phyloP scores from a whole-genome alignment of 2,329 filamentous ascomycete species.

The Sphaerulina populicola region DNA sequence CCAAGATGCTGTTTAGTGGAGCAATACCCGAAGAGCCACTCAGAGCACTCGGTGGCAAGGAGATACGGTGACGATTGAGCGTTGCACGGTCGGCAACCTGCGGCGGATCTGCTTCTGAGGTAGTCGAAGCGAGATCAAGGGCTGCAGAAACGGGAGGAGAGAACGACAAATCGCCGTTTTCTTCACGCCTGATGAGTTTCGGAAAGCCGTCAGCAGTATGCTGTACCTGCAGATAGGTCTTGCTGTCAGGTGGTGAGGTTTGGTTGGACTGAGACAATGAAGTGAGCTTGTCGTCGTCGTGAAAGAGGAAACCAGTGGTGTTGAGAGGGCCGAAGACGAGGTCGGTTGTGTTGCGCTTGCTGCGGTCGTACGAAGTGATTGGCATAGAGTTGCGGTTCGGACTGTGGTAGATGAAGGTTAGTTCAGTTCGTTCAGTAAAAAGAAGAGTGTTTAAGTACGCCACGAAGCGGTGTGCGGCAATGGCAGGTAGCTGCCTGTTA shows the following conservation, averaged over 20 bases:
- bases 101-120: slow-evolving; percentile 49
- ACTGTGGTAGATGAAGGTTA: slow-evolving; percentile 41
- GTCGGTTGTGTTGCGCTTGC: slow-evolving; percentile 50
- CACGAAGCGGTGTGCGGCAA: slow-evolving; percentile 11
- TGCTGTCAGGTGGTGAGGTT: slow-evolving; percentile 56
- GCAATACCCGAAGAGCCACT: slow-evolving; percentile 30
- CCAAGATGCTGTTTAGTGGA: slow-evolving; percentile 34
- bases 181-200: slow-evolving; percentile 62
- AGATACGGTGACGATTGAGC: slow-evolving; percentile 38
- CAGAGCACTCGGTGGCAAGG: slow-evolving; percentile 32
- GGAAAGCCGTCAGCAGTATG: slow-evolving; percentile 79
- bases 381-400: slow-evolving; percentile 92
- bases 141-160: slow-evolving; percentile 71
- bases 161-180: slow-evolving; percentile 52
- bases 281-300: slow-evolving; percentile 49
- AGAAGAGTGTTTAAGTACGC: slow-evolving; percentile 9
- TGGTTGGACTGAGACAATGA: slow-evolving; percentile 26
- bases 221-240: slow-evolving; percentile 61
- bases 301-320: slow-evolving; percentile 76
- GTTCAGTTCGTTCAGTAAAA: slow-evolving; percentile 8
- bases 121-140: slow-evolving; percentile 66
- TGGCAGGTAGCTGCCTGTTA: slow-evolving; percentile 11
- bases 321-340: slow-evolving; percentile 68
- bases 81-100: slow-evolving; percentile 56
- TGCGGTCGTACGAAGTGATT: slow-evolving; percentile 60